Evolutionary conservation across 2,329 filamentous ascomycete species (phyloP), one percentile per base, ranked within the genome.

Genomic region (Huntiella moniliformis): DNA sequence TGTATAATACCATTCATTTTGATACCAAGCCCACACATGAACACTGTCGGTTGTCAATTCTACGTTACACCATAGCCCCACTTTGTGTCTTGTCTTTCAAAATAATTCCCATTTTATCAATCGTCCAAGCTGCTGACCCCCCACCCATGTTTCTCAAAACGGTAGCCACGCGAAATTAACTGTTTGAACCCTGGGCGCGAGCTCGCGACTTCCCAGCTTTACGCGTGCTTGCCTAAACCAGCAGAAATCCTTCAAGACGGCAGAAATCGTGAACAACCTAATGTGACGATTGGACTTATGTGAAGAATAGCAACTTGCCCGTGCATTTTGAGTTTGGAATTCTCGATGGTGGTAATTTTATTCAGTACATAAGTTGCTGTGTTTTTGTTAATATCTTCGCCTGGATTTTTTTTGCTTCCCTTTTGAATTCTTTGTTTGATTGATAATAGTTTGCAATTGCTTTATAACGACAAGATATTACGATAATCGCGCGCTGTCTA

Each of bases 141-240:
- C 22, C 12, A 36, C 34, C 34, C 34, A 36, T n/a, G 34, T 36
- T 13, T 16, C 34, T 16, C 34, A 36, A 36, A 36, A 36, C 15
- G 12, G 12, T 11, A 36, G 34, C 15, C 12, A 36, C 38, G 17
- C 13, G 12, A 42, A 34, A 42, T 13, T 31, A 6, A 28, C 8
- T 42, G 31, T 6, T 13, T 31, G 18, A 18, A 35, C 40, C 40
- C 40, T 34, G 28, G 40, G 15, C 40, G 40, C 40, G 40, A 16
- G 34, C 15, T 36, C 31, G 7, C 16, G 33, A 34, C 15, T n/a
- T 32, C 22, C 36, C 15, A 33, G 33, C 42, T 48, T 48, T 48
- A 48, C 46, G 46, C 46, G 46, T 44, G 44, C 42, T 22, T 45
- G n/a, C 46, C 42, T 11, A 45, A 48, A 48, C 15, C 2, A 18